Base-by-base conservation (phyloP, 108 stramenopile species). In the Cyclotella baltica region DNA sequence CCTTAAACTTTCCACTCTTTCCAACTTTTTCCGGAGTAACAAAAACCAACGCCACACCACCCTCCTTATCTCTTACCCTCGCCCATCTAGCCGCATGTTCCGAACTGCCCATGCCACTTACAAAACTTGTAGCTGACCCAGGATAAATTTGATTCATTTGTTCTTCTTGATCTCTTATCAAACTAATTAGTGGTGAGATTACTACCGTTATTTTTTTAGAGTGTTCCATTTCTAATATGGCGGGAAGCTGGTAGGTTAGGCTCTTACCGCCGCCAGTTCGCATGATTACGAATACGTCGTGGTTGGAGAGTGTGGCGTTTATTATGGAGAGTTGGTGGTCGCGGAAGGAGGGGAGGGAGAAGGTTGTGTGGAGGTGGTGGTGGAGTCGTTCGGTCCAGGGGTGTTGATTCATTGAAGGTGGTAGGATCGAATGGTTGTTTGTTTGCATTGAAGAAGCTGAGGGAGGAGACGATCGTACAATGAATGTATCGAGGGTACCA, bases 121-220 rank as follows among this genome's bases (percentile, higher is more conserved):
- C 84, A 73, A 93, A 93, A 29, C 86, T 84, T 4, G 88, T 64
- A 22, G 92, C 92, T 15, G 69, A 66, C 11, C 80, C 76, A 3
- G 81, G 77, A 11, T 46, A 69, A 58, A 92, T 80, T 4, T 66
- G 57, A 85, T 96, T 96, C 88, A 96, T 89, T 78, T 95, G 91
- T 20, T 93, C 91, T 59, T 95, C 92, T 77, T 99, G 99, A 83
- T 99, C 99, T 63, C 86, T 75, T 27, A 99, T 98, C 47, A 99
- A 87, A 30, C 97, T 92, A 13, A 99, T 56, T 6, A 99, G 88
- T 16, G 99, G 89, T 6, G 90, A 90, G 62, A 97, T 85, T 37
- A 94, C 93, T n/a, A 97, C 55, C 1, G 91, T 94, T 4, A 96
- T 82, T 63, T 90, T 93, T 9, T 74, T 53, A 27, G 65, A 30